Percentiles rank a stretch among this genome's conserved stretches.
Conservation (phyloP, 257 asterid species). For the Jacaranda copaia region DNA sequence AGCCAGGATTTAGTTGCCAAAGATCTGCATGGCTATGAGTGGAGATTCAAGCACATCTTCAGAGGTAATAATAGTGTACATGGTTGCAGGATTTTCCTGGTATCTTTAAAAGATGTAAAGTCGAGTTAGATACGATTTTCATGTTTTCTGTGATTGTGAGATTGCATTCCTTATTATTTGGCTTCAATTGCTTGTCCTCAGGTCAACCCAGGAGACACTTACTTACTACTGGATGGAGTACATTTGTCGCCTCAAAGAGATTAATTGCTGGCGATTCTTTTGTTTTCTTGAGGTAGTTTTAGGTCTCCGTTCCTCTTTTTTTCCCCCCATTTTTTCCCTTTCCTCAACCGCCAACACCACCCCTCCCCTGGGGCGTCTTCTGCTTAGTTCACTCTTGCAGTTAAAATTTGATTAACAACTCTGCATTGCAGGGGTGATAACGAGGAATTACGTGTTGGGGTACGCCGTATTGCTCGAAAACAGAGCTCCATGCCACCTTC, state of each 20-base stretch:
- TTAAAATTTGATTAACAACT: conserved; percentile 9
- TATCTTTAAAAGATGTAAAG: too few relatives aligned
- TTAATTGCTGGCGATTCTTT: conserved; percentile 64
- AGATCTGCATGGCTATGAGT: conserved; percentile 82
- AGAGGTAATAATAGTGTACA: conserved; percentile 55
- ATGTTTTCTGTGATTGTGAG: not conserved
- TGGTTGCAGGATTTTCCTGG: not conserved
- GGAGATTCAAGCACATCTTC: conserved; percentile 94
- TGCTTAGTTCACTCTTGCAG: not conserved
- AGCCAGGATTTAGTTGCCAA: conserved; percentile 84
- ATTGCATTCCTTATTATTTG: not conserved
- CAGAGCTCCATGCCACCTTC: conserved; percentile 73
- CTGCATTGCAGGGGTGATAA: conserved; percentile 56
- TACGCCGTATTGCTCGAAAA: conserved; percentile 71
- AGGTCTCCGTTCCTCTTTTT: not conserved
- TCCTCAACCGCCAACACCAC: too few relatives aligned
- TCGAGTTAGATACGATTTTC: not conserved
- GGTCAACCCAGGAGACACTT: conserved; percentile 89
- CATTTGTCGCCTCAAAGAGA: conserved; percentile 81
- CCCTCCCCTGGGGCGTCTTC: not conserved
- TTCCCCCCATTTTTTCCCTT: too few relatives aligned
- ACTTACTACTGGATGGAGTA: conserved; percentile 90
- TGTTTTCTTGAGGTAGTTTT: conserved; percentile 74
- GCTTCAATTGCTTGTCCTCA: conserved; percentile 29
- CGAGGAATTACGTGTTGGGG: conserved; percentile 79